Evolutionary conservation across 129 eudicot species (phyloP).

Genomic region (Glebionis coronaria): DNA sequence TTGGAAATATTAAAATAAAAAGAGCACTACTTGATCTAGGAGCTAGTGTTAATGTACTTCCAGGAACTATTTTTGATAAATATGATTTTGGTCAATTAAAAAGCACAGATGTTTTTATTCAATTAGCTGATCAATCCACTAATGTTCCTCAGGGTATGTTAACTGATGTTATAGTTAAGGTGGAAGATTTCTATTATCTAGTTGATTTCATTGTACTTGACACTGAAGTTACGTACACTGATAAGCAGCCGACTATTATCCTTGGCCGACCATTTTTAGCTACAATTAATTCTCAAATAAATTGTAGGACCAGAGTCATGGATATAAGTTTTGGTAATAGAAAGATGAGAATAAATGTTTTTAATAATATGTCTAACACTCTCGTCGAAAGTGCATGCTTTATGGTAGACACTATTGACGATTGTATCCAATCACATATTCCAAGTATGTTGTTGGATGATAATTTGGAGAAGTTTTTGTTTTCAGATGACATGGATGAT

Average conservation of each 20-base stretch:
- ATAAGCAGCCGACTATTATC: background rate
- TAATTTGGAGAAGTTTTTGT: background rate
- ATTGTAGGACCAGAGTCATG: background rate
- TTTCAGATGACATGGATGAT: background rate
- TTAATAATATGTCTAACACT: background rate
- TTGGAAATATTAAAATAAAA: background rate
- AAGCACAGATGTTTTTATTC: background rate
- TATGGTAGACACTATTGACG: background rate
- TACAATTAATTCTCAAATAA: background rate
- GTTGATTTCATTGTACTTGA: background rate
- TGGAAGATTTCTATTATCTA: background rate
- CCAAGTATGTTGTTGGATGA: background rate
- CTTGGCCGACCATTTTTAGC: background rate
- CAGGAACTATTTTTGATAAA: background rate
- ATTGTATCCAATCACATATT: no score
- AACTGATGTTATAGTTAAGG: background rate
- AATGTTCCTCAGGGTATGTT: background rate
- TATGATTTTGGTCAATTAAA: background rate
- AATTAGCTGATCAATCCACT: background rate
- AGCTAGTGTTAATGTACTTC: background rate
- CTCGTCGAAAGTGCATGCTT: background rate
- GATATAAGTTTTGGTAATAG: background rate
- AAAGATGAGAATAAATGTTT: background rate
- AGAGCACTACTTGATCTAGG: background rate
- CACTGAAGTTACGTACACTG: background rate